Percentiles rank a stretch among this genome's conserved stretches.
phyloP scores from a whole-genome alignment of 176 grass and related monocot species.

The Musa troglodytarum region DNA sequence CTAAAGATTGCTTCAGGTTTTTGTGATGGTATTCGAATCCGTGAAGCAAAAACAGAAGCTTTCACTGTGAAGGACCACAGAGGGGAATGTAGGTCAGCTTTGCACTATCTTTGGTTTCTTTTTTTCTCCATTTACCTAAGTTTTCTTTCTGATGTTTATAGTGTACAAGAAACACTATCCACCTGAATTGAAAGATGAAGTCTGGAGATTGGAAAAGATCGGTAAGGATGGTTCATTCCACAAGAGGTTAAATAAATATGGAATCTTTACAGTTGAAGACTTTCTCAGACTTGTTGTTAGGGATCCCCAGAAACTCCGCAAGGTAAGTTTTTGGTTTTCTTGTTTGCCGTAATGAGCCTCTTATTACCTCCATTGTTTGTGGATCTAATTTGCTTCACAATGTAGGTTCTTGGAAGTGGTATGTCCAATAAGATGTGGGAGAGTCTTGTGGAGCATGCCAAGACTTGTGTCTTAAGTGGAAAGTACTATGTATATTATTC shows the following conservation, averaged over 20 bases:
- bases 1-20: slow-evolving; percentile 15
- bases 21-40: slow-evolving; percentile 2
- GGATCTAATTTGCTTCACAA: background rate
- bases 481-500: slow-evolving; percentile 6
- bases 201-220: slow-evolving; percentile 19
- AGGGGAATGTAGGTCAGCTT: background rate
- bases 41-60: slow-evolving; percentile 10
- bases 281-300: slow-evolving; percentile 1
- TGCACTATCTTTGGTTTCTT: background rate
- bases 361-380: background rate
- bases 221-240: slow-evolving; percentile 18
- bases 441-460: slow-evolving; percentile 18
- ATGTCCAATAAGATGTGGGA: slow-evolving; percentile 13
- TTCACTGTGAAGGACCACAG: slow-evolving; percentile 18
- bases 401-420: slow-evolving; percentile 18
- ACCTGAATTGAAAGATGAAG: slow-evolving; percentile 3
- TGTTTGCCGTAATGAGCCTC: no score
- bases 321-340: background rate
- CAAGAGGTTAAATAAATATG: slow-evolving; percentile 3
- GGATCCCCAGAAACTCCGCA: slow-evolving; percentile 7
- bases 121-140: background rate
- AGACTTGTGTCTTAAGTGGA: background rate
- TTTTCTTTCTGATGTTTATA: background rate
- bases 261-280: slow-evolving; percentile 13
- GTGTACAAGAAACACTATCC: slow-evolving; percentile 15